Evolutionary conservation across 2,329 filamentous ascomycete species (phyloP).

Genomic region (Arthroderma sp.): DNA sequence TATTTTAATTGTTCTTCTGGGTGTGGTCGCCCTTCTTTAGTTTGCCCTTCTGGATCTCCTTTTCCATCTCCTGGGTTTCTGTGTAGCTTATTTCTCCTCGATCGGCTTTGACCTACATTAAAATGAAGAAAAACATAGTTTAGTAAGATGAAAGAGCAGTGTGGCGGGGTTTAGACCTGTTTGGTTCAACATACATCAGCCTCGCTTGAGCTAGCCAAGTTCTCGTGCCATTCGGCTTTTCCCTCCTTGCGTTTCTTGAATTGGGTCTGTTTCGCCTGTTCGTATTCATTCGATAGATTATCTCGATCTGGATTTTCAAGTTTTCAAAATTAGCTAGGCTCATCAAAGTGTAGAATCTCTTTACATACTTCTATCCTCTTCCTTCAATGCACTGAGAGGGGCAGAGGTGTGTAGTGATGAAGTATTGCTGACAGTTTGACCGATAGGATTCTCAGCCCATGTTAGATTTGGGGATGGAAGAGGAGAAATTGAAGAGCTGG

Average conservation of each 20-base stretch:
- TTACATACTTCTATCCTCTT: neutral
- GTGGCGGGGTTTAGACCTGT: too few relatives aligned
- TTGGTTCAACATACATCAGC: neutral
- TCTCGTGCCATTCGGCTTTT: neutral
- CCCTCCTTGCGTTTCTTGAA: neutral
- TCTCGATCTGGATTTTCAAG: neutral
- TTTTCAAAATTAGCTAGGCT: neutral
- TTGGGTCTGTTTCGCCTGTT: neutral
- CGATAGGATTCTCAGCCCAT: too few relatives aligned
- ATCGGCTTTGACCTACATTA: constrained; percentile 2
- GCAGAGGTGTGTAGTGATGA: neutral
- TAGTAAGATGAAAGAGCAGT: neutral
- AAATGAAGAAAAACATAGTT: neutral
- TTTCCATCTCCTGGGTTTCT: neutral
- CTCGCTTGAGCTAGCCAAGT: constrained; percentile 1
- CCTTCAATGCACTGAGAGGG: neutral
- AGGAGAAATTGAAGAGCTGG: too few relatives aligned
- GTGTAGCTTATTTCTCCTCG: neutral
- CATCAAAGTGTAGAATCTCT: too few relatives aligned
- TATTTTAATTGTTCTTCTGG: too few relatives aligned
- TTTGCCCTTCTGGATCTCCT: neutral
- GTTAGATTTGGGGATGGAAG: too few relatives aligned
- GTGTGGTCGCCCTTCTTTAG: too few relatives aligned
- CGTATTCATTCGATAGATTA: neutral
- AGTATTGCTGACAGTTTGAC: neutral